A percentile compares a stretch with the other conserved stretches of the same genome.
Evolutionary conservation across 352 stramenopile genomes (phyloP).

Genomic region (Pythium oligandrum): DNA sequence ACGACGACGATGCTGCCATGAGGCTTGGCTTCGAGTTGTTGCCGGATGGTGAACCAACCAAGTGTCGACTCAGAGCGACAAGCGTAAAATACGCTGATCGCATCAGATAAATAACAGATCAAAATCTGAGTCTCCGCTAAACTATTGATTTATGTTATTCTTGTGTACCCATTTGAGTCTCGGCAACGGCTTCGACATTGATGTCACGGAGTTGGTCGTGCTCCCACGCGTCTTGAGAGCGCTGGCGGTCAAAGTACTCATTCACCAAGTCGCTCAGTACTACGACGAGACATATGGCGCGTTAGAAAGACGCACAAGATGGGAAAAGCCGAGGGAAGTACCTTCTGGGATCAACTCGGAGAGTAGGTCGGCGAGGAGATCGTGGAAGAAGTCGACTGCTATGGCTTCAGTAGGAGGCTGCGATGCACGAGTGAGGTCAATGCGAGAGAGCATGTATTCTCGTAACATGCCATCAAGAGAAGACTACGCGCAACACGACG

Average conservation of each 20-base stretch:
- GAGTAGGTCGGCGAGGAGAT: constrained; percentile 30
- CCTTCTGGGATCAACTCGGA: constrained; percentile 32
- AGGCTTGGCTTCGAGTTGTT: neutral
- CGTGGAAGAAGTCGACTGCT: constrained; percentile 28
- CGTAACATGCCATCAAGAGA: constrained; percentile 30
- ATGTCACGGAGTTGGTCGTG: constrained; percentile 8
- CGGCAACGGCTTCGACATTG: constrained; percentile 3
- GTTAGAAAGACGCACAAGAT: too few species aligned
- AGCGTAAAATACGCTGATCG: too few species aligned
- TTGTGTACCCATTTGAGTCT: constrained; percentile 5
- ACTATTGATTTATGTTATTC: constrained; percentile 5
- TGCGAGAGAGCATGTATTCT: constrained; percentile 26
- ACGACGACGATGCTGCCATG: constrained; percentile 5
- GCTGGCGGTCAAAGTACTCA: constrained; percentile 8
- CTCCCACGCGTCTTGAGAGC: constrained; percentile 22
- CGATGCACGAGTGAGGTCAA: constrained; percentile 30
- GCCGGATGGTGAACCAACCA: constrained; percentile 5
- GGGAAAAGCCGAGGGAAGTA: neutral
- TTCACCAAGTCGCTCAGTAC: too few species aligned
- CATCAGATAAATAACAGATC: too few species aligned
- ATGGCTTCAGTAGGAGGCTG: constrained; percentile 14
- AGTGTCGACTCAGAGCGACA: too few species aligned
- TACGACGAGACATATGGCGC: too few species aligned
- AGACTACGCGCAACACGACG: neutral
- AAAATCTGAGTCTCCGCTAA: too few species aligned